Conservation (phyloP, 441 rosid species). For the Dalechampia spathulata region DNA sequence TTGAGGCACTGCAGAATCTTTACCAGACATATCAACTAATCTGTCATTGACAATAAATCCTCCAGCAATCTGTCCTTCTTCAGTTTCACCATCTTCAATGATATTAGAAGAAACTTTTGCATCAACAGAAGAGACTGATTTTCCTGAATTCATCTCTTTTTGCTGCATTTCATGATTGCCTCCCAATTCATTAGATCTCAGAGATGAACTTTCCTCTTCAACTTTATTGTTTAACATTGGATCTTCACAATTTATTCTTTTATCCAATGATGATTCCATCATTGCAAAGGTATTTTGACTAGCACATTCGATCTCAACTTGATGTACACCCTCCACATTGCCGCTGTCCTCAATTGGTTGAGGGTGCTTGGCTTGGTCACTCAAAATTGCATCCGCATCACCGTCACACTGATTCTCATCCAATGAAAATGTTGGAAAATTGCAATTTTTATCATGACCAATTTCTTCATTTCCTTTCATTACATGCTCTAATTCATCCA, state of each 20-base stretch:
- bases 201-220: slow-evolving; percentile 8
- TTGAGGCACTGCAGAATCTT: slow-evolving; percentile 20
- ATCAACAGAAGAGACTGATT: slow-evolving; percentile 19
- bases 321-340: no score
- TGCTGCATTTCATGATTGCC: slow-evolving; percentile 24
- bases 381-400: no score
- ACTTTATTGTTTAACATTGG: slow-evolving; percentile 18
- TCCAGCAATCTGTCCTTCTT: slow-evolving; percentile 68
- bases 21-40: slow-evolving; percentile 19
- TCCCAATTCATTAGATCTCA: slow-evolving; percentile 16
- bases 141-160: slow-evolving; percentile 29
- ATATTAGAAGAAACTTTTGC: slow-evolving; percentile 11
- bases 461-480: slow-evolving; percentile 31
- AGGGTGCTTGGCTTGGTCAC: no score
- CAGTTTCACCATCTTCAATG: slow-evolving; percentile 42
- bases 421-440: slow-evolving; percentile 8
- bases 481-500: slow-evolving; percentile 42
- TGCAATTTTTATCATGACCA: slow-evolving; percentile 22
- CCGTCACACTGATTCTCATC: slow-evolving; percentile 19
- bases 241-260: slow-evolving; percentile 18
- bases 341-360: no score
- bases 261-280: slow-evolving; percentile 11
- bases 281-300: slow-evolving; percentile 18
- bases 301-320: slow-evolving; percentile 17
- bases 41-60: slow-evolving; percentile 22